Evolutionary conservation across 2,329 filamentous ascomycete genomes (phyloP), one percentile per base, ranked within the genome.

Genomic region (Nectriaceae sp.): DNA sequence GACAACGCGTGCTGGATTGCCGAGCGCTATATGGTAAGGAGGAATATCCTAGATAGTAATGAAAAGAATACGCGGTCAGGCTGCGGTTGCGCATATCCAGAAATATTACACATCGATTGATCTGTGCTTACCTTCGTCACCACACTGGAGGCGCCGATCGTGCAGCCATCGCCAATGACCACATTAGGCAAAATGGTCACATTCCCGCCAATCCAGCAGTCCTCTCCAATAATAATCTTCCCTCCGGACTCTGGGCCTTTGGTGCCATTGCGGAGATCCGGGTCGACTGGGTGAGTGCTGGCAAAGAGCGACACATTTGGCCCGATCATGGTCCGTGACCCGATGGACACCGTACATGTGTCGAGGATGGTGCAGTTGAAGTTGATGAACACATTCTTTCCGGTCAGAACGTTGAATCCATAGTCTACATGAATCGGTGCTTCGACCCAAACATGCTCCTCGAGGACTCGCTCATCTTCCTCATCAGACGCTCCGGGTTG

Each of bases 121-220:
- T n/a, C n/a, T n/a, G n/a, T n/a, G n/a, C 15, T 31, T 15, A 31
- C 26, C 26, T 31, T 91, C 1, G 89, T 94, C 24, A 96, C 90
- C 2, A 95, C 88, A 63, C 86, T 89, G 0, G 87, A 89, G 1
- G 90, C 90, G 1, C 89, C 90, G 53, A 96, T 78, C 0, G 85
- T 88, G 5, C 75, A 77, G 0, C 90, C 90, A 42, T 79, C 76
- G 0, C 91, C 90, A 55, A 96, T 87, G 1, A 79, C 91, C 11
- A 96, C 84, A 0, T 90, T 90, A 0, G 89, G 83, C 41, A 92
- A 70, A n/a, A 96, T 80, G n/a, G n/a, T n/a, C n/a, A n/a, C n/a
- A n/a, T n/a, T n/a, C n/a, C n/a, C n/a, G n/a, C n/a, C n/a, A n/a
- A 93, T 70, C 89, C 89, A 90, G 2, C 87, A 31, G 15, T 31